Conservation (phyloP, 257 asterid species). For the Prunella vulgaris region DNA sequence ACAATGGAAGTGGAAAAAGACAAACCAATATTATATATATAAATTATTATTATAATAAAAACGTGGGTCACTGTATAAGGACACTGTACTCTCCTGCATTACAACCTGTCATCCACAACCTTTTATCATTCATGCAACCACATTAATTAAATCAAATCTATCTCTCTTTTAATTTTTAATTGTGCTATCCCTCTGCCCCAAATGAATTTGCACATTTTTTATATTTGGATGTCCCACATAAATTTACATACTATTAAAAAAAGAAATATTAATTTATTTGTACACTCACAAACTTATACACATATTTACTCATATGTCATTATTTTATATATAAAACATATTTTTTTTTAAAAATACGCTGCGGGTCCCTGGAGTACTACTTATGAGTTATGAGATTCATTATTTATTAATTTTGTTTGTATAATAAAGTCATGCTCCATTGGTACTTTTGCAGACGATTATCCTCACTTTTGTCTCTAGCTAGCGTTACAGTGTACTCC, state of each 20-base stretch:
- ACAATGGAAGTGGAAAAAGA: background rate
- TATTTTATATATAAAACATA: too few species aligned
- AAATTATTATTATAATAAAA: constrained; percentile 20
- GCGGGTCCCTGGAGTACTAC: too few species aligned
- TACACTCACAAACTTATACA: too few species aligned
- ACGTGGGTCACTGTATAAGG: constrained; percentile 25
- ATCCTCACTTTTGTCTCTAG: background rate
- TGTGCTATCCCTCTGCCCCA: too few species aligned
- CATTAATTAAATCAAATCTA: background rate
- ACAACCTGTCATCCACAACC: constrained; percentile 50
- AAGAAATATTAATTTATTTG: too few species aligned
- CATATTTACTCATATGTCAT: too few species aligned
- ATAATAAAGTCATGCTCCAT: background rate
- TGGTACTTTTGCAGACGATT: background rate
- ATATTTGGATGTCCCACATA: too few species aligned
- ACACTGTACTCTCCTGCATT: constrained; percentile 3
- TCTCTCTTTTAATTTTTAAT: background rate
- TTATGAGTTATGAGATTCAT: background rate
- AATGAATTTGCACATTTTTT: too few species aligned
- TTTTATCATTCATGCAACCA: constrained; percentile 18
- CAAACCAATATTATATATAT: constrained; percentile 9
- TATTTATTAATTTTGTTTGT: too few species aligned
- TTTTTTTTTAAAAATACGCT: too few species aligned
- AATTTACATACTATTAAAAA: too few species aligned
- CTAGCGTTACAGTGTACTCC: too few species aligned